A percentile compares a stretch with the other conserved stretches of the same genome.
Conservation (phyloP, 129 eudicot genomes). For the Chrysanthemum lavandulifolium region DNA sequence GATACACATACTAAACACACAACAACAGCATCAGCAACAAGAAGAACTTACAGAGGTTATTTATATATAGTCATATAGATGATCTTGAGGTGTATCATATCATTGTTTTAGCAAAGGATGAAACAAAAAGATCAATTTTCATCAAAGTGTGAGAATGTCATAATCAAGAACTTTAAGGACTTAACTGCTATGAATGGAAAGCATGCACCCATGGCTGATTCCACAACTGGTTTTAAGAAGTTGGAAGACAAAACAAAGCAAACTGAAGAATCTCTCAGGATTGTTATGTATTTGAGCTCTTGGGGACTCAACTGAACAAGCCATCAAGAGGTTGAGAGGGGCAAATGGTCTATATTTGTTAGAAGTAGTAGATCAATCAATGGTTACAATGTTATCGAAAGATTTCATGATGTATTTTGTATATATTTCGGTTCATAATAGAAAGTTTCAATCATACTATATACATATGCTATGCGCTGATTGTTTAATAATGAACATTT, state of each 20-base stretch:
- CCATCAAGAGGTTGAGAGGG: conserved; percentile 3
- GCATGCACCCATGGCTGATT: conserved; percentile 12
- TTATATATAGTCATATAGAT: not conserved
- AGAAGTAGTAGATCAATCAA: not conserved
- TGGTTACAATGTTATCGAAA: not conserved
- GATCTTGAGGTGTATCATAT: not conserved
- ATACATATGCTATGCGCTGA: not conserved
- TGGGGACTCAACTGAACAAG: conserved; percentile 39
- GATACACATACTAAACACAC: conserved; percentile 12
- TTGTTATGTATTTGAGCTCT: conserved; percentile 47
- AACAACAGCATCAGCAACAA: not conserved
- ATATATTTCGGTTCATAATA: not conserved
- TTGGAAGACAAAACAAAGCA: conserved; percentile 29
- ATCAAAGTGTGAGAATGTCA: conserved; percentile 26
- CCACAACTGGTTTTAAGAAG: conserved; percentile 4
- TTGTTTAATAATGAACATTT: not conserved
- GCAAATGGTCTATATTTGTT: conserved; percentile 8
- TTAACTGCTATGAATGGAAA: conserved; percentile 19
- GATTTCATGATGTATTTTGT: conserved; percentile 19
- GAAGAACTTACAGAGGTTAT: not conserved
- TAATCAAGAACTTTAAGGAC: conserved; percentile 29
- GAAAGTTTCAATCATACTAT: not conserved
- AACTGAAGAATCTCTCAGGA: conserved; percentile 37
- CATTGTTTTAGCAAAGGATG: conserved; percentile 7
- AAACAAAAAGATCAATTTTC: conserved; percentile 30